A percentile compares a stretch with the other conserved stretches of the same genome.
Conservation (phyloP, 2,329 filamentous ascomycete species). For the Clonostachys sp. region DNA sequence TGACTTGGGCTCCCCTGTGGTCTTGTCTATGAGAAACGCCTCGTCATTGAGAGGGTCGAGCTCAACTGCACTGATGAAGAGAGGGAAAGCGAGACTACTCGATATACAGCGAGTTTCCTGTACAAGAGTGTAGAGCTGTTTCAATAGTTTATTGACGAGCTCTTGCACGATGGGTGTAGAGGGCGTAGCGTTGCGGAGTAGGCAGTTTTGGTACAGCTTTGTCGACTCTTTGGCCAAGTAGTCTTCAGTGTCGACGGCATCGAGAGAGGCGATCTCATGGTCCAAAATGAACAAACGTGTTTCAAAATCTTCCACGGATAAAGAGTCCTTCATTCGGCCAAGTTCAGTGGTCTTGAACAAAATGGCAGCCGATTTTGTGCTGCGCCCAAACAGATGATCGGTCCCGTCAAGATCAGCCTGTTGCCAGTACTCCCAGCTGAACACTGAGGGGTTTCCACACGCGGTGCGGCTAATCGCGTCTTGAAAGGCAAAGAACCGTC, state of each 20-base stretch:
- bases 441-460: conserved; percentile 38
- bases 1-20: conserved; percentile 13
- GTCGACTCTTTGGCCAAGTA: conserved; percentile 26
- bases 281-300: conserved; percentile 3
- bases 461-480: conserved; percentile 46
- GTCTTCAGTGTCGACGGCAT: conserved; percentile 9
- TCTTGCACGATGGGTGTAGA: conserved; percentile 18
- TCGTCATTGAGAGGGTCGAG: conserved; percentile 25
- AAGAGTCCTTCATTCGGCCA: conserved; percentile 24
- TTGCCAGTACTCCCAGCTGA: conserved; percentile 41
- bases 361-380: conserved; percentile 37
- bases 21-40: conserved; percentile 15
- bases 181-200: conserved; percentile 33
- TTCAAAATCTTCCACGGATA: conserved; percentile 24
- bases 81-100: conserved; percentile 31
- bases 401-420: conserved; percentile 7
- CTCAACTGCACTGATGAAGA: conserved; percentile 37
- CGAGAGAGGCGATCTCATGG: too few relatives aligned
- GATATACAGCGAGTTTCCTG: conserved; percentile 14
- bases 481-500: conserved; percentile 45
- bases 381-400: conserved; percentile 43
- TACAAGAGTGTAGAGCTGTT: conserved; percentile 22
- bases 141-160: conserved; percentile 25
- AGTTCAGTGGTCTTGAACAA: conserved; percentile 41
- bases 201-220: conserved; percentile 37